Base-by-base conservation (phyloP, 2,329 filamentous ascomycete genomes). In the Aspergillus cejpii region DNA sequence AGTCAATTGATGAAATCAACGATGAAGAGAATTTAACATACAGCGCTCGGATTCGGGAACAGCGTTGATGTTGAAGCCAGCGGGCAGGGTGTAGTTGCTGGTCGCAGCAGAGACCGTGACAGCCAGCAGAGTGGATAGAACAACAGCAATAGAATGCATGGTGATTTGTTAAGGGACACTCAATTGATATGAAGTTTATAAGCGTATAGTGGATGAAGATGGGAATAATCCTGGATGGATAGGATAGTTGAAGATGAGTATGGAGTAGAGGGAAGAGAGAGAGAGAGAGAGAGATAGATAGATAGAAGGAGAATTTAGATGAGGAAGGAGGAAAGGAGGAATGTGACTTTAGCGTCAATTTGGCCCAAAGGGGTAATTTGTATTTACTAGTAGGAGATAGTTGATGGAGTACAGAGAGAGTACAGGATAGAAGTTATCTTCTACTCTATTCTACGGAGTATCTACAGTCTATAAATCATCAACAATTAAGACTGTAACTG, bases 131-230 rank as follows among this genome's bases (percentile, higher is more conserved):
- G 72, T 57, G 39, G 69, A 68, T 59, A 72, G 65, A 58, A 74
- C 48, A 57, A 75, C 57, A 47, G 68, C 64, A 29, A 71, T 68
- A 66, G 69, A 70, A 66, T 71, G 64, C 74, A 77, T 73, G 54
- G 45, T 74, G 17, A 36, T 31, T 17, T 28, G n/a, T 21, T 26
- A 12, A 28, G 24, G 21, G 14, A 37, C 31, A 20, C 14, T 34
- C 31, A 26, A 39, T 31, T 34, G 27, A 31, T 23, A 45, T 5
- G n/a, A 28, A 39, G 29, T 11, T 33, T 24, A n/a, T n/a, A n/a
- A 41, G 36, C 37, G 14, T 26, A 27, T 31, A 15, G 27, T 11
- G 39, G 10, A 39, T 23, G 37, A 39, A 19, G n/a, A 53, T 26
- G 6, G 21, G 39, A 39, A 36, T 24, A 21, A 21, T 34, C 31